Base-by-base conservation (phyloP, 345 rosid species). In the Euphorbia lathyris region DNA sequence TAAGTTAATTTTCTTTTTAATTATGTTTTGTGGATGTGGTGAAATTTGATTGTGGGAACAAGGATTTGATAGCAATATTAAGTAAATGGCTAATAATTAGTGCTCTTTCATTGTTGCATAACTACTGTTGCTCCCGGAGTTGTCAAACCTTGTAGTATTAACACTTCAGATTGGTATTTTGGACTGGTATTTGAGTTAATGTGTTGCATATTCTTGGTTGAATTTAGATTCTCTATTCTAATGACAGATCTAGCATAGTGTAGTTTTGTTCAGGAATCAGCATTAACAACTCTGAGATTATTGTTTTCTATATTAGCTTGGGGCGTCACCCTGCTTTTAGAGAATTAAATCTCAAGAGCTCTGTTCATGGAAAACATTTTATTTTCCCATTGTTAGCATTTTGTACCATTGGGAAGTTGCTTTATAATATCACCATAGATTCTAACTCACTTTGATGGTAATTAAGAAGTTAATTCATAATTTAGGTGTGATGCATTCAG, bases 1-100 rank as follows among this genome's bases (percentile, higher is more conserved):
- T 75, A 57, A 65, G 86, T 82, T 45, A 16, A 14, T 45, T 45
- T 45, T 7, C 13, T 45, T 45, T 45, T 45, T 7, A 43, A 43
- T 4, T 27, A 25, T 56, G 45, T 65, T 7, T 42, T 47, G 43
- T 65, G 29, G 51, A 50, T 50, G 27, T 34, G 5, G 42, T 63
- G 68, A 63, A 34, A 38, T n/a, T 56, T 61, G 66, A 13, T 60
- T 61, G 3, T 25, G 22, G 42, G 26, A 58, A n/a, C 27, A 12
- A 25, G 22, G 6, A 11, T 58, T 56, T 56, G 14, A 53, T 55
- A 51, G 43, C 9, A 40, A 40, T 40, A 5, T 9, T 40, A 4
- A 5, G 43, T 9, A 3, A 9, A 40, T 40, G 7, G 43, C 43
- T 2, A 40, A 40, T 40, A 9, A 40, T 9, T 40, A 40, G 2